phyloP scores from a whole-genome alignment of 1,139 yeast genomes.

The Diutina neorugosa region DNA sequence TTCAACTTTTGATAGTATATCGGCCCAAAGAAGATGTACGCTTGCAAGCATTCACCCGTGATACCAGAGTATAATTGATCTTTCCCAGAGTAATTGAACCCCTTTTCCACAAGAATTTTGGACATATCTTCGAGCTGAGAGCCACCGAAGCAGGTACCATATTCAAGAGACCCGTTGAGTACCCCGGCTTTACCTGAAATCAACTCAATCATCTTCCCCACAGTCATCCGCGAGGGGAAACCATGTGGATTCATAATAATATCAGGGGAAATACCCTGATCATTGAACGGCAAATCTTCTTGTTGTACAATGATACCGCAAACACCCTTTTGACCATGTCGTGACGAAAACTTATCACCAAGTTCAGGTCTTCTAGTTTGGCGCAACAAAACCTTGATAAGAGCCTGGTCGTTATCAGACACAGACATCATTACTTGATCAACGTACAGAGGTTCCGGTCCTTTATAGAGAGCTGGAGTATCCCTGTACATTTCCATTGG shows the following conservation, averaged over 20 bases:
- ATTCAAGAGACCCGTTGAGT: constrained; percentile 78
- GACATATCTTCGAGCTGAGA: constrained; percentile 94
- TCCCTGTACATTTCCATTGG: constrained; percentile 62
- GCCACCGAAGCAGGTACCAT: constrained; percentile 98
- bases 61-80: constrained; percentile 98
- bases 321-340: constrained; percentile 91
- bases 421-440: constrained; percentile 98
- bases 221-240: constrained; percentile 99
- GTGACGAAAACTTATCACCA: constrained; percentile 93
- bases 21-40: constrained; percentile 96
- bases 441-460: constrained; percentile 89
- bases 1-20: constrained; percentile 94
- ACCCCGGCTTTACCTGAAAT: constrained; percentile 98
- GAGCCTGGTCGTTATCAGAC: constrained; percentile 87
- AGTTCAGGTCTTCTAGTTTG: constrained; percentile 97
- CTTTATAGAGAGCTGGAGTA: constrained; percentile 83
- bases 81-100: constrained; percentile 90
- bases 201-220: constrained; percentile 94
- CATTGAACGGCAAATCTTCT: constrained; percentile 92
- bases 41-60: constrained; percentile 95
- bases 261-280: constrained; percentile 83
- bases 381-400: constrained; percentile 80
- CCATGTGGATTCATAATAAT: constrained; percentile 99
- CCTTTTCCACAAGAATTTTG: constrained; percentile 78
- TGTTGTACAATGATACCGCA: constrained; percentile 96